A percentile compares a stretch with the other conserved stretches of the same genome.
Evolutionary conservation across 1,284 basidiomycete genomes (phyloP).

Genomic region (Moesziomyces antarcticus): DNA sequence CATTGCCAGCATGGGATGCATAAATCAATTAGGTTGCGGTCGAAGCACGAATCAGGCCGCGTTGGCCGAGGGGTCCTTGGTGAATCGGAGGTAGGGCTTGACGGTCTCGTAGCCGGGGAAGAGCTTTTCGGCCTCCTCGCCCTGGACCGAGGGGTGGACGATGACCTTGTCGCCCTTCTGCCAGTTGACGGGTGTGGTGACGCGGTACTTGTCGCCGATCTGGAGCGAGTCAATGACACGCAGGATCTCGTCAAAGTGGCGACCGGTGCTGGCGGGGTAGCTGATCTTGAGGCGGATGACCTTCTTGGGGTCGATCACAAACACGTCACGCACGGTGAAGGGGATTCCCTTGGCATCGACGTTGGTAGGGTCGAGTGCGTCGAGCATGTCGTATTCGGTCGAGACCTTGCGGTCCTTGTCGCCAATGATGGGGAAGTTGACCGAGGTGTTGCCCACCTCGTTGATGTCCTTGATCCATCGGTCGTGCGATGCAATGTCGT

Average conservation of each 20-base stretch:
- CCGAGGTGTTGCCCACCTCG: conserved; percentile 78
- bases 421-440: conserved; percentile 95
- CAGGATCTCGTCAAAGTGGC: conserved; percentile 81
- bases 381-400: conserved; percentile 87
- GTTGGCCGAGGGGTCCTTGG: conserved; percentile 60
- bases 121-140: conserved; percentile 86
- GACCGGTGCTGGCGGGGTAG: conserved; percentile 74
- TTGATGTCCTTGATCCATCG: conserved; percentile 89
- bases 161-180: conserved; percentile 92
- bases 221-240: conserved; percentile 88
- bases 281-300: conserved; percentile 79
- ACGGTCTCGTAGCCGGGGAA: conserved; percentile 76
- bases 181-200: conserved; percentile 87
- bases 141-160: conserved; percentile 86
- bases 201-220: conserved; percentile 77
- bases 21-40: no score
- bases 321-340: conserved; percentile 72
- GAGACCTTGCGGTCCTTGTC: conserved; percentile 80
- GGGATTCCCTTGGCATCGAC: conserved; percentile 84
- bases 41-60: conserved; percentile 5
- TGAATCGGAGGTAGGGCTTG: conserved; percentile 72
- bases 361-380: conserved; percentile 93
- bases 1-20: no score
- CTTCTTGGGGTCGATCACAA: conserved; percentile 67
- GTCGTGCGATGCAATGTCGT: conserved; percentile 81